Evolutionary conservation across 192 early-diverging fungal genomes (phyloP).

Genomic region (Kappamyces sp.): DNA sequence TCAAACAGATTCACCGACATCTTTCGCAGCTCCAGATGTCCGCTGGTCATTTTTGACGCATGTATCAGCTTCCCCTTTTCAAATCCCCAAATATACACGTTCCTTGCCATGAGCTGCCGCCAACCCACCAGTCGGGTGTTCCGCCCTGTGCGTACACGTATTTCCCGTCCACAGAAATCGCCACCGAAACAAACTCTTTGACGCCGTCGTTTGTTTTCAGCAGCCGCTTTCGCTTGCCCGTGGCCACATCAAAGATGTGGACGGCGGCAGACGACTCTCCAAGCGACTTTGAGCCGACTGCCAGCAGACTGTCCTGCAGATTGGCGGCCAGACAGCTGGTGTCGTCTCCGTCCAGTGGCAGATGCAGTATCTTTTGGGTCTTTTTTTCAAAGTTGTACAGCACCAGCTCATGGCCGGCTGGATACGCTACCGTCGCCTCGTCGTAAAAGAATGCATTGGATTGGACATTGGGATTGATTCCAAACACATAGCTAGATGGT

Average conservation of each 20-base stretch:
- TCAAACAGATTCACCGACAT: conserved; percentile 49
- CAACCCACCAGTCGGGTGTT: conserved; percentile 22
- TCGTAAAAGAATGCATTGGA: conserved; percentile 41
- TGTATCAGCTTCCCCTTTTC: conserved; percentile 44
- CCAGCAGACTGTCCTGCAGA: conserved; percentile 12
- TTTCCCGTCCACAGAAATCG: conserved; percentile 38
- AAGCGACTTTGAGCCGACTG: conserved; percentile 17
- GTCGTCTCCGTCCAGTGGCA: conserved; percentile 35
- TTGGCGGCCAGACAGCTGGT: conserved; percentile 38
- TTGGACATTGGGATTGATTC: conserved; percentile 35
- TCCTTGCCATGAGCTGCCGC: conserved; percentile 19
- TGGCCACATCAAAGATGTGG: conserved; percentile 15
- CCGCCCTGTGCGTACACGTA: conserved; percentile 40
- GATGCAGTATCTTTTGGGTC: conserved; percentile 40
- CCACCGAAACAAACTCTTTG: conserved; percentile 44
- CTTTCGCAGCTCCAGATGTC: conserved; percentile 28
- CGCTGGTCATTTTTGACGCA: conserved; percentile 30
- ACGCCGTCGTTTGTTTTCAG: neutral
- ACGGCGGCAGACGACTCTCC: neutral
- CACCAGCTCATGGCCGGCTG: conserved; percentile 44
- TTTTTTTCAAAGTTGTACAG: conserved; percentile 50
- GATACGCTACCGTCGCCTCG: conserved; percentile 45
- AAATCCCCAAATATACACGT: conserved; percentile 44
- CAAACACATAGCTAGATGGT: conserved; percentile 42
- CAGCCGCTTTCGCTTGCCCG: conserved; percentile 24